Evolutionary conservation across 2,329 filamentous ascomycete genomes (phyloP).

Genomic region (Apiospora aurea): DNA sequence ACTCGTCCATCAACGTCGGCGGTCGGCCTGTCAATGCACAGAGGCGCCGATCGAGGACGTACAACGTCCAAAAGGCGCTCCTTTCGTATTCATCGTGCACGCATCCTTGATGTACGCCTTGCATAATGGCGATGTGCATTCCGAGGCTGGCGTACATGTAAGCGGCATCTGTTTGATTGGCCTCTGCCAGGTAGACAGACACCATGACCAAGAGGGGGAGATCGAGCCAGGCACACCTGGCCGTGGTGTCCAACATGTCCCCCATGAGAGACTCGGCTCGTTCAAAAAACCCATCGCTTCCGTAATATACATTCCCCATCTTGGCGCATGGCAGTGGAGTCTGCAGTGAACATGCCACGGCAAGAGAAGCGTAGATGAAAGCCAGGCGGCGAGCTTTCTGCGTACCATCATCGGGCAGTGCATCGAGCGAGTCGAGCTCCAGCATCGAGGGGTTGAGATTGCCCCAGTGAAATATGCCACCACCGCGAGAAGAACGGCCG

Average conservation of each 20-base stretch:
- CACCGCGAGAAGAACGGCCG: slow-evolving; percentile 49
- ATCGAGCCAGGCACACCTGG: slow-evolving; percentile 50
- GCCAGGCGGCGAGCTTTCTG: slow-evolving; percentile 45
- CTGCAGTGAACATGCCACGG: slow-evolving; percentile 45
- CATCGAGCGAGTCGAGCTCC: slow-evolving; percentile 31
- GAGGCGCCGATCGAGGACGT: slow-evolving; percentile 57
- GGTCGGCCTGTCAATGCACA: slow-evolving; percentile 59
- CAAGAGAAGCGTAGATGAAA: slow-evolving; percentile 55
- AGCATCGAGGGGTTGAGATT: slow-evolving; percentile 41
- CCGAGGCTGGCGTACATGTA: slow-evolving; percentile 56
- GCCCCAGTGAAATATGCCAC: slow-evolving; percentile 58
- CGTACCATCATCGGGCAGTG: slow-evolving; percentile 32
- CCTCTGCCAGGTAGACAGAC: slow-evolving; percentile 57
- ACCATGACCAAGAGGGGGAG: slow-evolving; percentile 54
- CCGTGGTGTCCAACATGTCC: slow-evolving; percentile 55
- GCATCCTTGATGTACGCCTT: slow-evolving; percentile 55
- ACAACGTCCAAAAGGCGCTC: slow-evolving; percentile 60
- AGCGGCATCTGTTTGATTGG: slow-evolving; percentile 56
- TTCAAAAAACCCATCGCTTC: slow-evolving; percentile 54
- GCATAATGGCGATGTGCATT: slow-evolving; percentile 56
- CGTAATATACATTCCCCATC: slow-evolving; percentile 36
- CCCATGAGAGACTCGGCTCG: slow-evolving; percentile 52
- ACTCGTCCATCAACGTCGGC: slow-evolving; percentile 54
- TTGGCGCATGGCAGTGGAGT: slow-evolving; percentile 40
- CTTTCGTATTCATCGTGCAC: slow-evolving; percentile 51